Base-by-base conservation (phyloP, 345 rosid species). In the Dipteronia dyeriana region DNA sequence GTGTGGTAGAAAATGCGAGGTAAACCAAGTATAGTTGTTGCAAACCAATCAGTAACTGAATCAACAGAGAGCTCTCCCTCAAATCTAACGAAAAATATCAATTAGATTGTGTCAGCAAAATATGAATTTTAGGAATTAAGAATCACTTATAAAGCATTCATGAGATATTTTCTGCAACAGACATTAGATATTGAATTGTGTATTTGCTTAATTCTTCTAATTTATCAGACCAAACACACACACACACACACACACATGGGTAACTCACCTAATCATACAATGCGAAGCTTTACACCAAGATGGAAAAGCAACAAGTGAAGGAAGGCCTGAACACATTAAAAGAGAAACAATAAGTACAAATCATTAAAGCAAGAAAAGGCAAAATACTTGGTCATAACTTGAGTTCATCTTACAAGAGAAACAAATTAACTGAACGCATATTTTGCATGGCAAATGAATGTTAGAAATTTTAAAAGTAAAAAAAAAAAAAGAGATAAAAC, bases 1-100 rank as follows among this genome's bases (percentile, higher is more conserved):
- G 97, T 84, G 77, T 91, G 79, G 85, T 90, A 95, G 73, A 87
- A 88, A 83, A 95, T 90, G 80, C 98, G 92, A 73, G 99, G 99
- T 79, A 95, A 88, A 61, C 82, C 76, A 67, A 95, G 91, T 51
- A 93, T 79, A 39, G 79, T 64, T 47, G 91, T 90, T 2, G 98
- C 92, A 83, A 93, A 88, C 99, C 99, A 93, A 84, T 93, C 92
- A 6, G 89, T 85, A 68, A 95, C 83, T 66, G 93, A 89, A 85
- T 95, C 97, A 57, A 86, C 79, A 57, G 95, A 91, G 38, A 88
- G 85, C 76, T 88, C 91, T 71, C 92, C 97, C 75, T 85, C 90
- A 88, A 86, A 91, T 91, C 98, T 94, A 80, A 68, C 75, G 79
- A 38, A 75, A 43, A 80, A 11, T n/a, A 70, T 65, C 49, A 49